These are phyloP conservation scores for Beauveria pseudobassiana DNA, from an alignment of 2,329 filamentous ascomycete genomes.

Conservation along the genomic window DNA sequence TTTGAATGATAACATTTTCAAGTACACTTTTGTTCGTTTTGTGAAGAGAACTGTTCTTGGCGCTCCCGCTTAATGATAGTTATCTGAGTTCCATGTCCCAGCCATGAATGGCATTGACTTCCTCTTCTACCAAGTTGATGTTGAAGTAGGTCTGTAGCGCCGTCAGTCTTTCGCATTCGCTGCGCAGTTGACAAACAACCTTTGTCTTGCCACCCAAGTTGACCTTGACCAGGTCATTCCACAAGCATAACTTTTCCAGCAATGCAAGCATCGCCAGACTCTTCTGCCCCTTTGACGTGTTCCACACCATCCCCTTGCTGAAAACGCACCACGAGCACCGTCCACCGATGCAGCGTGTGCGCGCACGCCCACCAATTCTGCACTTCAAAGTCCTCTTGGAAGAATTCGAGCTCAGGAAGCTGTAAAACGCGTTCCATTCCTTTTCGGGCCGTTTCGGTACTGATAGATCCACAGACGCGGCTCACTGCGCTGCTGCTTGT, in stretches of 20 bases:
- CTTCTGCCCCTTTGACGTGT: neutral
- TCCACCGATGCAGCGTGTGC: constrained; percentile 9
- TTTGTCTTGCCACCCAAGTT: constrained; percentile 40
- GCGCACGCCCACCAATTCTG: constrained; percentile 15
- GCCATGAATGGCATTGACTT: neutral
- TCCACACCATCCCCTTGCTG: neutral
- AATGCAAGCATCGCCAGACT: constrained; percentile 28
- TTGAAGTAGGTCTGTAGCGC: neutral
- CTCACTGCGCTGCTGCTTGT: constrained; percentile 31
- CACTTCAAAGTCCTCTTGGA: constrained; percentile 15
- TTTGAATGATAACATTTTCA: constrained; percentile 6
- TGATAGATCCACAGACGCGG: constrained; percentile 57
- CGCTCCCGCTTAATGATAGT: neutral
- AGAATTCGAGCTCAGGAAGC: constrained; percentile 60
- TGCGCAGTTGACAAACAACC: constrained; percentile 34
- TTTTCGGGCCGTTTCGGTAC: constrained; percentile 39
- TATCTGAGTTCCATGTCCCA: neutral
- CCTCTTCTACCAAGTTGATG: neutral
- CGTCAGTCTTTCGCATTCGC: constrained; percentile 32
- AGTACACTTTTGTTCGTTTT: neutral
- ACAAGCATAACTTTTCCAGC: constrained; percentile 43
- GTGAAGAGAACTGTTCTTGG: neutral
- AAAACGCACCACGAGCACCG: constrained; percentile 11
- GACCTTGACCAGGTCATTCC: constrained; percentile 40
- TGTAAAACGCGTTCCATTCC: constrained; percentile 56